Evolutionary conservation across 2,329 filamentous ascomycete genomes (phyloP).

Genomic region (Diaporthe sp.): DNA sequence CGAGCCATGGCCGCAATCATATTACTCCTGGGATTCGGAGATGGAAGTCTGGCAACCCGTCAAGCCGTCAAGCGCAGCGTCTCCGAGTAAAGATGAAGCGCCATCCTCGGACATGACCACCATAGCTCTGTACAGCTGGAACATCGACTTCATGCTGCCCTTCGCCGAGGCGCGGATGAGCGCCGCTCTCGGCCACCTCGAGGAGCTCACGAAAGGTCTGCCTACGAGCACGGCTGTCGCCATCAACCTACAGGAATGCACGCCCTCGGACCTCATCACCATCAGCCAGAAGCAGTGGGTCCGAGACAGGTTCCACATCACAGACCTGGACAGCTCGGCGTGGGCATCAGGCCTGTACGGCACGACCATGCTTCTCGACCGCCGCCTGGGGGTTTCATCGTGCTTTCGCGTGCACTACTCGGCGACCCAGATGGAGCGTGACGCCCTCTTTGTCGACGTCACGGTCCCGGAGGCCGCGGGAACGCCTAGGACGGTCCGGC

Average conservation of each 20-base stretch:
- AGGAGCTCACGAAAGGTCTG: slow-evolving; percentile 30
- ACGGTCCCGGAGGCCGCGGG: too few relatives aligned
- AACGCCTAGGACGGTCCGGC: too few relatives aligned
- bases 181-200: slow-evolving; percentile 48
- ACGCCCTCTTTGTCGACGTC: too few relatives aligned
- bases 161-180: slow-evolving; percentile 50
- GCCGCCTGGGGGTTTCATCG: too few relatives aligned
- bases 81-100: neutral
- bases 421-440: too few relatives aligned
- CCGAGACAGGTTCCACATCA: slow-evolving; percentile 59
- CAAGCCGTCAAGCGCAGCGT: neutral
- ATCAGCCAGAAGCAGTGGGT: slow-evolving; percentile 63
- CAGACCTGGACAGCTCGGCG: slow-evolving; percentile 57
- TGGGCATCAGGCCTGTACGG: too few relatives aligned
- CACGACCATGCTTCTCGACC: too few relatives aligned
- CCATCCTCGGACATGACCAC: slow-evolving; percentile 40
- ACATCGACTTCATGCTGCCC: slow-evolving; percentile 54
- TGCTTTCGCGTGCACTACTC: too few relatives aligned
- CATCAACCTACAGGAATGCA: slow-evolving; percentile 68
- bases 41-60: neutral
- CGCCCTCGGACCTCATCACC: slow-evolving; percentile 57
- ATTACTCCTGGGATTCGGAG: neutral
- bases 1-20: neutral
- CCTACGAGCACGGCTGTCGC: slow-evolving; percentile 49
- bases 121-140: slow-evolving; percentile 51